Evolutionary conservation across 2,329 filamentous ascomycete genomes (phyloP).

Genomic region (Diaporthe sp.): DNA sequence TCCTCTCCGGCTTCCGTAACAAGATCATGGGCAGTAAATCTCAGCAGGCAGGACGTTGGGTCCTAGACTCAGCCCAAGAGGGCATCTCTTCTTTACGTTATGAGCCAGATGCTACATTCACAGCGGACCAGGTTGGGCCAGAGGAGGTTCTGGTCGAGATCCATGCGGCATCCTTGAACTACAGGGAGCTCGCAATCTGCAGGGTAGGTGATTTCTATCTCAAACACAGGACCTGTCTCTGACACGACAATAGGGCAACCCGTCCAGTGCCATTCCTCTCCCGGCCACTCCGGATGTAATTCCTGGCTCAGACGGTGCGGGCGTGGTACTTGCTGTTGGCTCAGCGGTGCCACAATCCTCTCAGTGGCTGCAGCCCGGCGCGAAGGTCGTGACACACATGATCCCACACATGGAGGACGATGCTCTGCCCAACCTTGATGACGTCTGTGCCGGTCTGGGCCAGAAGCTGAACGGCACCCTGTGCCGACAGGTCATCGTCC

Average conservation of each 20-base stretch:
- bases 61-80: constrained; percentile 31
- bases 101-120: constrained; percentile 1
- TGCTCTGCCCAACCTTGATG: constrained; percentile 39
- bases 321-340: constrained; percentile 63
- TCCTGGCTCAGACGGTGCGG: constrained; percentile 56
- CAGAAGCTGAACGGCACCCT: constrained; percentile 69
- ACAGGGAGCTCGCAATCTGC: constrained; percentile 61
- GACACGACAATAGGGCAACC: constrained; percentile 3
- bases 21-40: constrained; percentile 1
- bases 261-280: constrained; percentile 27
- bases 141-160: constrained; percentile 72
- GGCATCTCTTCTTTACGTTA: constrained; percentile 28
- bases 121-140: constrained; percentile 59
- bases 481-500: constrained; percentile 68
- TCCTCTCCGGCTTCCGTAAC: neutral
- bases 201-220: constrained; percentile 14
- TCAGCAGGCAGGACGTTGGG: constrained; percentile 15
- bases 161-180: constrained; percentile 62
- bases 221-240: neutral
- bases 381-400: constrained; percentile 67
- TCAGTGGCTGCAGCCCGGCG: constrained; percentile 59
- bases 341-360: constrained; percentile 54
- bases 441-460: constrained; percentile 63
- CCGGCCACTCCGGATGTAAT: constrained; percentile 44
- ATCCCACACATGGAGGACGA: constrained; percentile 41